These are phyloP conservation scores for Aschersonia sp. DNA, from an alignment of 2,329 filamentous ascomycete genomes.

Conservation along the genomic window DNA sequence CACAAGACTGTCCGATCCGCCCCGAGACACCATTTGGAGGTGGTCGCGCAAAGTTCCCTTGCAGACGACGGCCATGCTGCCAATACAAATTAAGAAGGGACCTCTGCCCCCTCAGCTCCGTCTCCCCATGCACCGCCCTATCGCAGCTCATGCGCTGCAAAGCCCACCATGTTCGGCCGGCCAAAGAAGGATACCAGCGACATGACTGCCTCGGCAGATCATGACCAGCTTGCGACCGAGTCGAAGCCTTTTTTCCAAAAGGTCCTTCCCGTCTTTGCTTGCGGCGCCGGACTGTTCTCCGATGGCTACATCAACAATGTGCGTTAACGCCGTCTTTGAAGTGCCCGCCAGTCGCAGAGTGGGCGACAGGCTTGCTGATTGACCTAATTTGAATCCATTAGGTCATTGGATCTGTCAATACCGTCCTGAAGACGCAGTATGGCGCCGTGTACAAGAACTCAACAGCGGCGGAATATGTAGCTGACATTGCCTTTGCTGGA, in stretches of 20 bases:
- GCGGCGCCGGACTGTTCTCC: slow-evolving; percentile 78
- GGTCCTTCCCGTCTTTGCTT: slow-evolving; percentile 60
- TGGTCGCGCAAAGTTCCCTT: too few relatives aligned
- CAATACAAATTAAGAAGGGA: too few relatives aligned
- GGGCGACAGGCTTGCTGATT: neutral
- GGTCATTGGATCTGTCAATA: slow-evolving; percentile 81
- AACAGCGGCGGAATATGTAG: slow-evolving; percentile 56
- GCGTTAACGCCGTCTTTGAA: slow-evolving; percentile 6
- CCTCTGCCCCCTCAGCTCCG: too few relatives aligned
- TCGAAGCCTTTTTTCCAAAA: slow-evolving; percentile 9
- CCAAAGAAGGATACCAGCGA: neutral
- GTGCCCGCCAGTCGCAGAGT: neutral
- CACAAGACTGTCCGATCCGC: too few relatives aligned
- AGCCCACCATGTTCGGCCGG: too few relatives aligned
- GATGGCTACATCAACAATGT: slow-evolving; percentile 88
- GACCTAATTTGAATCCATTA: slow-evolving; percentile 12
- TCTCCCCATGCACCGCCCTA: too few relatives aligned
- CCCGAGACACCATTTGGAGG: too few relatives aligned
- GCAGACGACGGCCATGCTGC: too few relatives aligned
- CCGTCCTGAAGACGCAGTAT: slow-evolving; percentile 58
- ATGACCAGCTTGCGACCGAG: neutral
- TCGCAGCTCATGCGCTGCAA: too few relatives aligned
- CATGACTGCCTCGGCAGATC: too few relatives aligned
- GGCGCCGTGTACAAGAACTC: slow-evolving; percentile 53
- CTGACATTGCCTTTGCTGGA: slow-evolving; percentile 73